Evolutionary conservation across 805 yeast species (phyloP), one percentile per base, ranked within the genome.

Genomic region (Kodamaea neixiangensis): DNA sequence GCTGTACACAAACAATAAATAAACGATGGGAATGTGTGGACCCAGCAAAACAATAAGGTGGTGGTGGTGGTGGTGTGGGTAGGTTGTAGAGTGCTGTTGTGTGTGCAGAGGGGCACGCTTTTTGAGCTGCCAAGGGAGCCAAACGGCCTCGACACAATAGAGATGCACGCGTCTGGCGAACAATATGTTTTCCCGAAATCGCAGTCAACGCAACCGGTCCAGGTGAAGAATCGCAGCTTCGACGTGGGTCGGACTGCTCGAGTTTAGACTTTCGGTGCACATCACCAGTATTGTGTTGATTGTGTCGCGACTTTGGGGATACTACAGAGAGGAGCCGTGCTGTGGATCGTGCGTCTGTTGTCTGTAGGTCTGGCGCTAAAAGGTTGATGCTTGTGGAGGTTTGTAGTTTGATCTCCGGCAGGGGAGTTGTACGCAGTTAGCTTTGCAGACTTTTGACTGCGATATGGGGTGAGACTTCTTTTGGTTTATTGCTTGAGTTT

Each of bases 11-110:
- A 37, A 37, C 41, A 37, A 37, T 37, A 37, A 37, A 37, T 37
- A 37, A 37, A 17, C 41, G 41, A 37, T 42, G 45, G 35, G 45
- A 29, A 40, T 21, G 44, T 25, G 43, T 35, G 39, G 39, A 25
- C 31, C 31, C 31, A 25, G 6, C 21, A 37, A 37, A 37, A 17
- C 41, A 11, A 37, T 37, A 10, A 17, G 41, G 41, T 15, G 13
- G 41, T 17, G 21, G 17, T 19, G 17, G n/a, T 25, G 31, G 13
- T 25, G 10, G 3, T 25, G 31, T 25, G 31, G 5, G 11, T 25
- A 25, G 31, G 31, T 25, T 25, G 31, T 3, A 7, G 31, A 25
- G 11, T 10, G 31, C 3, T 25, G 11, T 25, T 25, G 7, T 25
- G 31, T 10, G 11, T 25, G 31, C 31, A 9, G 10, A 25, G 11